Evolutionary conservation across 495 filamentous ascomycete genomes (phyloP), one percentile per base, ranked within the genome.

Genomic region (Delitschia confertaspora): DNA sequence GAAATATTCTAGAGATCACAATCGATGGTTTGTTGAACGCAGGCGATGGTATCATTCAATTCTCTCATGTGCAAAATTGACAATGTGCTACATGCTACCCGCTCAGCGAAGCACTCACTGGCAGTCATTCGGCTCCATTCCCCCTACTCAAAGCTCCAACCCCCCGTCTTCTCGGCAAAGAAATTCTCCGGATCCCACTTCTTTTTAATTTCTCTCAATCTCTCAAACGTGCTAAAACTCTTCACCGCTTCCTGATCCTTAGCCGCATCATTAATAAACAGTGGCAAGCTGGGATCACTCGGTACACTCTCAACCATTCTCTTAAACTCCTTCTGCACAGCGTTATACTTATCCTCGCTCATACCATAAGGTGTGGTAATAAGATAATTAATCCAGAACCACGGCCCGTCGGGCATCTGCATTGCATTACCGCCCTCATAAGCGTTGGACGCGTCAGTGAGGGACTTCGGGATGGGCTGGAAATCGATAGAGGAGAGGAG

Each of bases 181-280:
- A 80, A 69, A 1, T 67, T 65, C 9, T 71, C 57, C 0, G 75
- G 74, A 56, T 80, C n/a, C 77, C 49, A 76, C 74, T 24, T 64
- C 56, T n/a, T 62, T 62, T 32, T 69, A 42, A 21, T 74, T 69
- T 18, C 60, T 61, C 23, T 59, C n/a, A n/a, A n/a, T n/a, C n/a
- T 60, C 21, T 67, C 64, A 30, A 69, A 57, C 45, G 55, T 52
- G 22, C 48, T 40, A 22, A 79, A 60, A 13, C 76, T 63, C 1
- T 67, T 70, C 60, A 71, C 78, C 53, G 74, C 78, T 49, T 79
- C 74, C 60, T 81, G 70, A 19, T 66, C 55, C 40, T 62, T 70
- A 56, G 71, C 73, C 1, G 68, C 68, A 46, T 81, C 74, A 51
- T 77, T 81, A 73, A 74, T 71, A 60, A 80, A 79, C 0, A 79